Percentiles rank a stretch among this genome's conserved stretches.
Evolutionary conservation across 1,139 yeast species (phyloP).

Genomic region (Protomyces lactucae-debilis): DNA sequence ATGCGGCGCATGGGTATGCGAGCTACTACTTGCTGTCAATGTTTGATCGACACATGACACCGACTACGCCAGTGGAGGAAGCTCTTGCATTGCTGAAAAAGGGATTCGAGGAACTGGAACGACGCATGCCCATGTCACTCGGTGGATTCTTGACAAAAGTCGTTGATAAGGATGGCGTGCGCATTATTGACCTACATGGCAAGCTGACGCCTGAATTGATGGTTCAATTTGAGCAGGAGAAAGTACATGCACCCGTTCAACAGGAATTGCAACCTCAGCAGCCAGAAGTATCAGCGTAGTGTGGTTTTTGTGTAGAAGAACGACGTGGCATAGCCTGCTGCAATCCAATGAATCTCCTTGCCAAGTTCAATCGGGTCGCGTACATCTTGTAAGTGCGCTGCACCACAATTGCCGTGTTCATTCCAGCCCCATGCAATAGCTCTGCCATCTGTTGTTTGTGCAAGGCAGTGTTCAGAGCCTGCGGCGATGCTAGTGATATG

Average conservation of each 20-base stretch:
- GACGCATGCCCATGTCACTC: constrained; percentile 92
- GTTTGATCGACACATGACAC: constrained; percentile 82
- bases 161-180: constrained; percentile 53
- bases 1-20: constrained; percentile 96
- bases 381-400: constrained; percentile 3
- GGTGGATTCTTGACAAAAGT: constrained; percentile 80
- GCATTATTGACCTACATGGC: constrained; percentile 24
- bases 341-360: not conserved
- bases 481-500: constrained; percentile 40
- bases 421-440: constrained; percentile 97
- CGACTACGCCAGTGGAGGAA: constrained; percentile 69
- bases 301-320: not conserved
- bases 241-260: not conserved
- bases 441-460: constrained; percentile 38
- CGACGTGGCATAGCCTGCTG: constrained; percentile 26
- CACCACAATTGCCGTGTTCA: constrained; percentile 94
- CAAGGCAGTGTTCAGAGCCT: constrained; percentile 87
- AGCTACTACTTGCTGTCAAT: constrained; percentile 88
- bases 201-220: not conserved
- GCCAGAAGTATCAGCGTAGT: not conserved
- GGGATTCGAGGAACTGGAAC: constrained; percentile 73
- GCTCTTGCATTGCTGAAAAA: constrained; percentile 68
- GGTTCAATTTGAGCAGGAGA: not conserved
- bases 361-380: not conserved
- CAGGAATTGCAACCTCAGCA: not conserved